Percentiles rank a stretch among this genome's conserved stretches.
Evolutionary conservation across 108 stramenopile genomes (phyloP).

Genomic region (Cylindrotheca closterium): DNA sequence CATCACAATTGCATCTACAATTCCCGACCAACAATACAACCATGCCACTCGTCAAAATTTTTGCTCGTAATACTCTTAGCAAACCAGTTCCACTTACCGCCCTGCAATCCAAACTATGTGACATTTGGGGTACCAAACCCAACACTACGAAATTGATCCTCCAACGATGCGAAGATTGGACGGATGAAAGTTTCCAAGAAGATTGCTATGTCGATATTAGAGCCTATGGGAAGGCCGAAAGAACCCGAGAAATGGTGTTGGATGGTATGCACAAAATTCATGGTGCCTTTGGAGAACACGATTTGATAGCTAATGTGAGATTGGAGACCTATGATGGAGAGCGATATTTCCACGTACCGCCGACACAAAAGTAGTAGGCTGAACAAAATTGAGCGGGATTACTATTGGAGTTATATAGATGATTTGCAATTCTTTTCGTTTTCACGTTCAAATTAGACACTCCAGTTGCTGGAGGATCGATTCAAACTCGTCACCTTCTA

Average conservation of each 20-base stretch:
- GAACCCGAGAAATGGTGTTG: constrained; percentile 66
- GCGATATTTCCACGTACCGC: constrained; percentile 73
- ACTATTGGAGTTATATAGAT: too few species aligned
- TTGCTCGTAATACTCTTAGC: constrained; percentile 47
- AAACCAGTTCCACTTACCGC: constrained; percentile 61
- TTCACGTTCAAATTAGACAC: too few species aligned
- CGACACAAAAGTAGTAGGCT: constrained; percentile 9
- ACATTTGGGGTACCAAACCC: constrained; percentile 71
- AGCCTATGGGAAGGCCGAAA: constrained; percentile 63
- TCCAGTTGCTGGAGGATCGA: constrained; percentile 15
- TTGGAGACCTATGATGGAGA: constrained; percentile 79
- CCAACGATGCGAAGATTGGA: constrained; percentile 72
- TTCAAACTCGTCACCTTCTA: constrained; percentile 20
- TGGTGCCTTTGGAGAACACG: constrained; percentile 52
- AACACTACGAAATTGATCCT: constrained; percentile 70
- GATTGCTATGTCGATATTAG: constrained; percentile 71
- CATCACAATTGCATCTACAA: too few species aligned
- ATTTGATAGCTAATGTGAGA: constrained; percentile 67
- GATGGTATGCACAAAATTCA: constrained; percentile 69
- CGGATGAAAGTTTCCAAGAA: constrained; percentile 67
- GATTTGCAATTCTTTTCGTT: too few species aligned
- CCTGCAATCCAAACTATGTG: constrained; percentile 59
- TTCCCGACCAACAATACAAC: too few species aligned
- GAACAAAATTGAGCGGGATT: too few species aligned
- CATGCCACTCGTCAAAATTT: constrained; percentile 78